Percentiles rank a stretch among this genome's conserved stretches.
Evolutionary conservation across 1,284 basidiomycete species (phyloP).

Genomic region (Ustilago esculenta): DNA sequence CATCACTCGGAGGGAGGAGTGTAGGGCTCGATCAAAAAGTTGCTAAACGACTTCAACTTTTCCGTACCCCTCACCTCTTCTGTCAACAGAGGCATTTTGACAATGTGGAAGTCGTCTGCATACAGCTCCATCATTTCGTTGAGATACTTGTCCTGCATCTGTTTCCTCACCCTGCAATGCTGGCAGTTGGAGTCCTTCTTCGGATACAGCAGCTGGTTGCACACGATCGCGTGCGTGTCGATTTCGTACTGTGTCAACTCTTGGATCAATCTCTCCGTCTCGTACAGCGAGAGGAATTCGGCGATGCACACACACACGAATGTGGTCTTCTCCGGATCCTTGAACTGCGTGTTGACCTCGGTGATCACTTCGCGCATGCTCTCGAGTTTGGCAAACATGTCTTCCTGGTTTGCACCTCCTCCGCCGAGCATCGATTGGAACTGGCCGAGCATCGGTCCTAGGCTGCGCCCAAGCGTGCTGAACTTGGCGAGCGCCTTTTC

Average conservation of each 20-base stretch:
- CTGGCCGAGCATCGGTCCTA: constrained; percentile 83
- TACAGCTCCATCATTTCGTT: constrained; percentile 65
- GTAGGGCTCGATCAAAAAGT: constrained; percentile 59
- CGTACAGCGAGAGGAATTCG: constrained; percentile 96
- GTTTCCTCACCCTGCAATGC: constrained; percentile 90
- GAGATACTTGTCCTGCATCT: constrained; percentile 83
- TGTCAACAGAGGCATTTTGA: constrained; percentile 86
- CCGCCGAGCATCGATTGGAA: constrained; percentile 95
- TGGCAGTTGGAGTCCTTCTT: constrained; percentile 91
- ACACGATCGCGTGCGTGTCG: constrained; percentile 98
- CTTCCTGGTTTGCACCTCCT: constrained; percentile 71
- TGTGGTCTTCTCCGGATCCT: constrained; percentile 94
- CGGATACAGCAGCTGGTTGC: constrained; percentile 96
- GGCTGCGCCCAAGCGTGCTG: constrained; percentile 85
- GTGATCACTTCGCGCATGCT: constrained; percentile 96
- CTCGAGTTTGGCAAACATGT: constrained; percentile 98
- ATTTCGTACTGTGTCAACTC: constrained; percentile 96
- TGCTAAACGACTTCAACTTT: constrained; percentile 77
- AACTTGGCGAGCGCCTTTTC: constrained; percentile 98
- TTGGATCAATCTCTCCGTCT: constrained; percentile 96
- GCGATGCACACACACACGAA: constrained; percentile 99
- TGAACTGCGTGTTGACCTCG: constrained; percentile 99
- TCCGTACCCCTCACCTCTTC: constrained; percentile 96
- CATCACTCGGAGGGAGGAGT: constrained; percentile 44
- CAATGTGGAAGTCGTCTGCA: constrained; percentile 64